Conservation (phyloP, 306 rosid species). For the Medicago ruthenica region DNA sequence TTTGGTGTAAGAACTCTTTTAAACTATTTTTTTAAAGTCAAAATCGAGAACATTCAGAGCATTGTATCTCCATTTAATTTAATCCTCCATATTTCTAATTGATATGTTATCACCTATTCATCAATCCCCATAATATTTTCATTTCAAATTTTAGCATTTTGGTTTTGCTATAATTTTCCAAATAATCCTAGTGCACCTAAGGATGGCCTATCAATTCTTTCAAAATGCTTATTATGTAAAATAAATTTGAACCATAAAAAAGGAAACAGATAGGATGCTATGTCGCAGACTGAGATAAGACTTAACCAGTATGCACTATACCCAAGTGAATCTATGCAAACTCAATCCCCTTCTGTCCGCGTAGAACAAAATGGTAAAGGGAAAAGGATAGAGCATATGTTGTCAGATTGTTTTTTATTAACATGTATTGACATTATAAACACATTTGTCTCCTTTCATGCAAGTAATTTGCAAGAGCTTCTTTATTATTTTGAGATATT, state of each 20-base stretch:
- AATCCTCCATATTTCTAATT: background rate
- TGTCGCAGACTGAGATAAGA: slow-evolving; percentile 21
- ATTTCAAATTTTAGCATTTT: slow-evolving; percentile 16
- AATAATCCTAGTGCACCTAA: slow-evolving; percentile 6
- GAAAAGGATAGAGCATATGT: background rate
- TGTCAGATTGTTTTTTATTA: slow-evolving; percentile 3
- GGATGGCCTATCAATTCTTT: slow-evolving; percentile 13
- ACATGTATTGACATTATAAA: slow-evolving; percentile 11
- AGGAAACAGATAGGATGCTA: slow-evolving; percentile 31
- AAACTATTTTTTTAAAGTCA: background rate
- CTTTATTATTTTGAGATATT: slow-evolving; percentile 7
- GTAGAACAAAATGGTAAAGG: background rate
- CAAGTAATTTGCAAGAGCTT: background rate
- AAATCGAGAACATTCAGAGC: background rate
- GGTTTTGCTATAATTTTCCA: background rate
- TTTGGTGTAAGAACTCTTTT: background rate
- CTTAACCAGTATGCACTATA: slow-evolving; percentile 22
- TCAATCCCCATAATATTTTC: background rate
- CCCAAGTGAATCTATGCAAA: slow-evolving; percentile 32
- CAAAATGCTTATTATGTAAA: slow-evolving; percentile 15
- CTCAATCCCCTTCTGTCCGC: background rate
- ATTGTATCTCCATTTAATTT: slow-evolving; percentile 3
- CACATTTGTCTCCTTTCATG: slow-evolving; percentile 21
- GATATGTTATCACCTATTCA: background rate
- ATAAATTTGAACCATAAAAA: background rate